Base-by-base conservation (phyloP, 2,329 filamentous ascomycete species). In the Cercospora beticola region DNA sequence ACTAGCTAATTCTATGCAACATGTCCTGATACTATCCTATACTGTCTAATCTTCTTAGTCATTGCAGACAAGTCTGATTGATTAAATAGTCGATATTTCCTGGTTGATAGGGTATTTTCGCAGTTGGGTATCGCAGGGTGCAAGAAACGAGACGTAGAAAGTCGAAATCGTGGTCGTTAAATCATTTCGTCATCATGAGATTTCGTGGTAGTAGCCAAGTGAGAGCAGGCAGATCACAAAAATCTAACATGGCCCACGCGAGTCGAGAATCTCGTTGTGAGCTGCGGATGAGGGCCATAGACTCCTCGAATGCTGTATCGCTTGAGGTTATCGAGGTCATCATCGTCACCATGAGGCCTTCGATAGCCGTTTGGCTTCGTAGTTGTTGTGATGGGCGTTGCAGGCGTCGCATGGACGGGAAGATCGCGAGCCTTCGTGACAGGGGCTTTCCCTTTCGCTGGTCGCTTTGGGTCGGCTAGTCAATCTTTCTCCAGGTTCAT, bases 401-500 rank as follows among this genome's bases (percentile, higher is more conserved):
- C 18, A 14, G 58, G 21, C 21, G n/a, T 52, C 21, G 21, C 28
- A 52, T 58, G 62, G 4, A 64, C 26, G 8, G 62, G 49, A 21
- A 57, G 18, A 58, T 64, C 62, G 8, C 62, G 62, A 26, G 23
- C 23, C 5, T 58, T 64, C n/a, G 52, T 36, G 30, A 18, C n/a
- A 43, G 49, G 28, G 8, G 28, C 16, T 9, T 21, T 62, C 1
- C 21, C 46, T 30, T 28, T 46, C 4, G 28, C 26, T 6, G 56
- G 26, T 60, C 4, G 18, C 33, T 28, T 46, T 62, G 16, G 56
- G 64, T 66, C 64, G 64, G 64, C 58, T 66, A 66, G 64, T 69
- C 60, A 69, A 52, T 69, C 67, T 40, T 69, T 69, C 30, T 79
- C 76, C 62, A 79, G 68, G 28, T 67, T 70, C 66, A 70, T 74